Evolutionary conservation across 2,329 filamentous ascomycete genomes (phyloP).

Genomic region (Stagonosporopsis chrysanthemi): DNA sequence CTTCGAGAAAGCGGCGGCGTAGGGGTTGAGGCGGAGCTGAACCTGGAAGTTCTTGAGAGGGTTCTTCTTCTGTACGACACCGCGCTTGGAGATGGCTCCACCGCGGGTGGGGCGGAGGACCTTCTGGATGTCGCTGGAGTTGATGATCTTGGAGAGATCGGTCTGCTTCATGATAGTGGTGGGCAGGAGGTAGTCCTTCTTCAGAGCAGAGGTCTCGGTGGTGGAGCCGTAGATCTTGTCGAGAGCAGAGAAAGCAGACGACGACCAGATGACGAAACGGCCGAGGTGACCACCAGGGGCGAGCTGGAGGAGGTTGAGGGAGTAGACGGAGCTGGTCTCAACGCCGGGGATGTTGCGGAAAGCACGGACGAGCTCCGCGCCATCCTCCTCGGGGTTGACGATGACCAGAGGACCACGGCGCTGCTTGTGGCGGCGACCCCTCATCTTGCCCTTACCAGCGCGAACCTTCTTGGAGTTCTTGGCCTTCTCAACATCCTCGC

Average conservation of each 20-base stretch:
- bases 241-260: conserved; percentile 92
- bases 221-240: conserved; percentile 97
- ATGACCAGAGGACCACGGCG: conserved; percentile 97
- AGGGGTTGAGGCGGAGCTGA: conserved; percentile 97
- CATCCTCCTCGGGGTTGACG: conserved; percentile 94
- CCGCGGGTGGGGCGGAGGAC: conserved; percentile 93
- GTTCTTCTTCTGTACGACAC: conserved; percentile 99
- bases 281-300: conserved; percentile 98
- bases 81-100: conserved; percentile 86
- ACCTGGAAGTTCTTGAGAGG: conserved; percentile 99
- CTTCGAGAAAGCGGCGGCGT: conserved; percentile 89
- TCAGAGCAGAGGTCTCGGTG: conserved; percentile 85
- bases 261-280: conserved; percentile 99
- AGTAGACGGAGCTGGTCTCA: conserved; percentile 92
- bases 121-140: conserved; percentile 97
- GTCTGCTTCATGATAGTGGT: conserved; percentile 92
- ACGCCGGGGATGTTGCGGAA: conserved; percentile 99
- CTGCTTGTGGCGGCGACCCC: conserved; percentile 95
- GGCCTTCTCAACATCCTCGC: conserved; percentile 92
- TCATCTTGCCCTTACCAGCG: conserved; percentile 98
- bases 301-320: conserved; percentile 98
- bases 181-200: conserved; percentile 99
- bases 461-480: conserved; percentile 96
- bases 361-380: conserved; percentile 89
- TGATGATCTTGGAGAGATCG: conserved; percentile 97